Base-by-base conservation (phyloP, 306 rosid species). In the Prunus mume region DNA sequence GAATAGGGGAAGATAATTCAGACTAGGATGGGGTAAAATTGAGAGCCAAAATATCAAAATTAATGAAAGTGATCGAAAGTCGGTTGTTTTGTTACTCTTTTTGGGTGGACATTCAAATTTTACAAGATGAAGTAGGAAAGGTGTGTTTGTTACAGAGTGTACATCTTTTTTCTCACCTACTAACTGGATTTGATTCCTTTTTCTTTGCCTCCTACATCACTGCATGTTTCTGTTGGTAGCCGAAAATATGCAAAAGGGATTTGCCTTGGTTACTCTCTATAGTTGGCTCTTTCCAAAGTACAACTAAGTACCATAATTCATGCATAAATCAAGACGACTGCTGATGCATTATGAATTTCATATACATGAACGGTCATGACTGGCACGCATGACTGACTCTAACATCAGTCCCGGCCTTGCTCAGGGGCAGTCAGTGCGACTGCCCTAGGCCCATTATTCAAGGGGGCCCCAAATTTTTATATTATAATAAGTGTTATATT, bases 171-270 rank as follows among this genome's bases (percentile, higher is more conserved):
- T 25, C 50, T 41, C 54, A 56, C 77, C 71, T 46, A 71, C 30
- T 14, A 28, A 65, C 65, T 28, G 81, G 74, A 65, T 81, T 65
- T 58, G 71, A 49, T 76, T 71, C 74, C 19, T 34, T 81, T 38
- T 64, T 71, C 78, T 27, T 56, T 65, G 41, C 28, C 69, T 12
- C 43, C 69, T 12, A 62, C 5, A 46, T 70, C 46, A 55, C 74
- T 18, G 15, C 68, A 13, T 18, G 1, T 12, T 9, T 70, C 50
- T 9, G 3, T 54, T 75, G 68, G 71, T 24, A 47, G 49, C 25
- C 19, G 13, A 47, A 32, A 28, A 7, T 64, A 15, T 55, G 52
- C 24, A 55, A 18, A 81, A 49, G 60, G 55, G 55, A 9, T 15
- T 17, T 19, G 19, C 81, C 56, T 22, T 19, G 22, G 15, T 28